Base-by-base conservation (phyloP, 306 rosid genomes). In the Quercus parvula region DNA sequence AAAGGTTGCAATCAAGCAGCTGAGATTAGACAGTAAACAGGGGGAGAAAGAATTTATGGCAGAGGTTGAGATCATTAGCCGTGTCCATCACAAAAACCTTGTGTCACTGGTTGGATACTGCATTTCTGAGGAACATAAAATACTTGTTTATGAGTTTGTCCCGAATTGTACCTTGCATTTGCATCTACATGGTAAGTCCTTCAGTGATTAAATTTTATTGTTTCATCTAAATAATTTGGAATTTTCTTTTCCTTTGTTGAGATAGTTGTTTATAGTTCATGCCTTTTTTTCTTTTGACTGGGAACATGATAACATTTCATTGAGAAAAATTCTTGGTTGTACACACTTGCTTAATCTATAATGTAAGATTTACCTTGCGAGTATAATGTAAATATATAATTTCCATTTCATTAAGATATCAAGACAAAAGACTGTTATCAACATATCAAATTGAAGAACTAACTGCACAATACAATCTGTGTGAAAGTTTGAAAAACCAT, bases 41-140 rank as follows among this genome's bases (percentile, higher is more conserved):
- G 92, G 92, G 70, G 92, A 90, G 69, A 92, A 92, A 11, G 94
- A 90, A 75, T 90, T 90, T 51, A 85, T 59, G 75, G 90, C 94
- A 1, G 94, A 88, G 82, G 88, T 90, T 0, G 94, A 90, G 73
- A 86, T 90, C 81, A 88, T 90, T 74, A 78, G 87, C 69, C 92
- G 88, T 20, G 88, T 90, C 62, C 94, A 90, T 87, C 92, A 90
- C 73, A 81, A 88, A 46, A 86, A 90, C 59, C 94, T 90, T 67
- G 94, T 90, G 78, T 83, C 91, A 44, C 81, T 90, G 25, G 91
- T 85, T 80, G 94, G 92, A 66, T 82, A 80, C 75, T 88, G 92
- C 83, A 75, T 77, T 77, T 75, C 89, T 59, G 89, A 84, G 62
- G 61, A 20, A 54, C 83, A 68, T 51, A 88, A 87, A 81, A 44